These are phyloP conservation scores for Pythium insidiosum DNA, from an alignment of 352 stramenopile species.

Conservation along the genomic window DNA sequence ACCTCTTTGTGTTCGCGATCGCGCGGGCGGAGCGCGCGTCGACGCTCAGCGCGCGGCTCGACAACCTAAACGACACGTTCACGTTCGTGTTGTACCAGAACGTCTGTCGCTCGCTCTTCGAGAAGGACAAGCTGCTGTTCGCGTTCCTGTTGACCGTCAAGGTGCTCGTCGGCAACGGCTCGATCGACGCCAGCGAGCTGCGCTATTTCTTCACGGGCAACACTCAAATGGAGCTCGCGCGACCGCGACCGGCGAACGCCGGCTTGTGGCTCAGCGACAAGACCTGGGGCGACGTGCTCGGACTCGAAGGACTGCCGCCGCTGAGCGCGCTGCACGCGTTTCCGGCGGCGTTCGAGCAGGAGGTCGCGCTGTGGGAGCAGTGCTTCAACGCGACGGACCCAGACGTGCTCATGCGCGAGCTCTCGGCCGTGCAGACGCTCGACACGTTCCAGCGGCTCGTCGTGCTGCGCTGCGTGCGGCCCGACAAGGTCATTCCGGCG, in stretches of 20 bases:
- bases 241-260: slow-evolving; percentile 51
- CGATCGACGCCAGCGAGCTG: slow-evolving; percentile 74
- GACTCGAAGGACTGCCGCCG: slow-evolving; percentile 44
- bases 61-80: slow-evolving; percentile 92
- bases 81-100: slow-evolving; percentile 93
- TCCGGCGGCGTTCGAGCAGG: slow-evolving; percentile 35
- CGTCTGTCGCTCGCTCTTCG: slow-evolving; percentile 94
- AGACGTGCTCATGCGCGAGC: slow-evolving; percentile 46
- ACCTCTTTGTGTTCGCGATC: slow-evolving; percentile 91
- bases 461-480: slow-evolving; percentile 86
- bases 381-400: slow-evolving; percentile 86
- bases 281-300: slow-evolving; percentile 85
- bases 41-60: slow-evolving; percentile 73
- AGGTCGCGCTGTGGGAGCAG: slow-evolving; percentile 51
- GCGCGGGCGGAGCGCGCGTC: slow-evolving; percentile 67
- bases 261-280: slow-evolving; percentile 84
- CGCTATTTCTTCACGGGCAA: slow-evolving; percentile 91
- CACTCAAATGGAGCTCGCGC: slow-evolving; percentile 85
- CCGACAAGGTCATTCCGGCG: slow-evolving; percentile 89
- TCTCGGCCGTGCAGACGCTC: slow-evolving; percentile 42
- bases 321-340: slow-evolving; percentile 37
- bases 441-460: slow-evolving; percentile 89
- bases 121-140: slow-evolving; percentile 96
- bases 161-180: slow-evolving; percentile 78
- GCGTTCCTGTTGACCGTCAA: slow-evolving; percentile 92